Conservation (phyloP, 768 basidiomycete species). For the Russula earlei region DNA sequence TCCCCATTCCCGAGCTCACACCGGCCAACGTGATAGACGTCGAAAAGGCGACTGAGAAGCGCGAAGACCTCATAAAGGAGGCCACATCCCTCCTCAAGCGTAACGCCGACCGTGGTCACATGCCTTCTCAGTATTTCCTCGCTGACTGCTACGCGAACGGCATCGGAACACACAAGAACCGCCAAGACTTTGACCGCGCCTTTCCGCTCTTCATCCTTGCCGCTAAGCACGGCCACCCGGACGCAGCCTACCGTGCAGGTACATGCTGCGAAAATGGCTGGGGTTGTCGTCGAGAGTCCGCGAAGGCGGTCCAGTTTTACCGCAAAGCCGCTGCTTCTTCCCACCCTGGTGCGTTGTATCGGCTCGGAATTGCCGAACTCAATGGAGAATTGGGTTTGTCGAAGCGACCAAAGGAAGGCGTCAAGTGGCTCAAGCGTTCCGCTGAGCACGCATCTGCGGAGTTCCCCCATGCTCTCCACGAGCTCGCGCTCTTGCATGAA, state of each 20-base stretch:
- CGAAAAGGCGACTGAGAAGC: conserved; percentile 70
- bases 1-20: conserved; percentile 64
- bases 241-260: conserved; percentile 90
- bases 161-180: conserved; percentile 82
- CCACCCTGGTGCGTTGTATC: conserved; percentile 94
- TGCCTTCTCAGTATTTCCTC: conserved; percentile 92
- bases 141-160: conserved; percentile 98
- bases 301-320: conserved; percentile 88
- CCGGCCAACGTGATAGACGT: conserved; percentile 71
- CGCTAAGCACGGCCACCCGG: conserved; percentile 94
- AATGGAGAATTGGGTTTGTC: conserved; percentile 88
- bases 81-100: conserved; percentile 81
- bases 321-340: conserved; percentile 85
- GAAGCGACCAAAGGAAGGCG: conserved; percentile 88
- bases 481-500: conserved; percentile 88
- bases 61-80: conserved; percentile 84
- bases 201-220: conserved; percentile 94
- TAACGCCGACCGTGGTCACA: conserved; percentile 89
- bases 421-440: conserved; percentile 97
- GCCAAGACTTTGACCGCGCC: conserved; percentile 95
- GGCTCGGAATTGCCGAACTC: conserved; percentile 90
- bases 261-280: conserved; percentile 99
- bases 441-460: conserved; percentile 91
- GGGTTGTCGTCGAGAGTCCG: conserved; percentile 89
- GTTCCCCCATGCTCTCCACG: conserved; percentile 94